Conservation (phyloP, 2,329 filamentous ascomycete species). For the Emergomyces orientalis region DNA sequence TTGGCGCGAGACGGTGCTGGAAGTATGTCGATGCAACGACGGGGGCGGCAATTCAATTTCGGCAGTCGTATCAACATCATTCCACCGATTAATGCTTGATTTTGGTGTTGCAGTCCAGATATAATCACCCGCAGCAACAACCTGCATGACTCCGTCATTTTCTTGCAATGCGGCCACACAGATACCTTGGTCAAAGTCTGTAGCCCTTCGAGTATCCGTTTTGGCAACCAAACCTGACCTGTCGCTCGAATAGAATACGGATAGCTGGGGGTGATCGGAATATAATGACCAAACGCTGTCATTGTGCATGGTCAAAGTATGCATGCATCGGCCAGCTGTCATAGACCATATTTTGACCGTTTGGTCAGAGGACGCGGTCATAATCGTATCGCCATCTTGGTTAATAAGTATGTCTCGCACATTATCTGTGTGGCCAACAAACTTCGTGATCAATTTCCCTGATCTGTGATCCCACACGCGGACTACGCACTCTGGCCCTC, state of each 20-base stretch:
- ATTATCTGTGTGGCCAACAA: slow-evolving; percentile 93
- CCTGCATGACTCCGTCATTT: slow-evolving; percentile 59
- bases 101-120: slow-evolving; percentile 86
- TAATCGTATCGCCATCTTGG: slow-evolving; percentile 76
- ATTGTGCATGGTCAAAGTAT: slow-evolving; percentile 97
- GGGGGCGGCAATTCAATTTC: slow-evolving; percentile 49
- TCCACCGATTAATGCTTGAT: slow-evolving; percentile 89
- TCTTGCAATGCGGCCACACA: slow-evolving; percentile 89
- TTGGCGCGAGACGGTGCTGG: slow-evolving; percentile 32
- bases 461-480: slow-evolving; percentile 84
- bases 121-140: slow-evolving; percentile 57
- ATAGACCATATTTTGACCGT: slow-evolving; percentile 98
- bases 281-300: slow-evolving; percentile 95
- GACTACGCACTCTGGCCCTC: slow-evolving; percentile 87
- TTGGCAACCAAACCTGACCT: slow-evolving; percentile 90
- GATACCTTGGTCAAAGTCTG: slow-evolving; percentile 75
- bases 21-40: slow-evolving; percentile 49
- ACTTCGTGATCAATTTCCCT: slow-evolving; percentile 86
- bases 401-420: slow-evolving; percentile 85
- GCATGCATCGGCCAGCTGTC: slow-evolving; percentile 89
- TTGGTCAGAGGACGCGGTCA: slow-evolving; percentile 92
- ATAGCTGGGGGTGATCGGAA: slow-evolving; percentile 74
- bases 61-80: slow-evolving; percentile 68
- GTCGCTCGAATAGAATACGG: slow-evolving; percentile 90
- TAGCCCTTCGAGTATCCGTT: slow-evolving; percentile 71